Base-by-base conservation (phyloP, 352 stramenopile species). In the Phytophthora palmivora region DNA sequence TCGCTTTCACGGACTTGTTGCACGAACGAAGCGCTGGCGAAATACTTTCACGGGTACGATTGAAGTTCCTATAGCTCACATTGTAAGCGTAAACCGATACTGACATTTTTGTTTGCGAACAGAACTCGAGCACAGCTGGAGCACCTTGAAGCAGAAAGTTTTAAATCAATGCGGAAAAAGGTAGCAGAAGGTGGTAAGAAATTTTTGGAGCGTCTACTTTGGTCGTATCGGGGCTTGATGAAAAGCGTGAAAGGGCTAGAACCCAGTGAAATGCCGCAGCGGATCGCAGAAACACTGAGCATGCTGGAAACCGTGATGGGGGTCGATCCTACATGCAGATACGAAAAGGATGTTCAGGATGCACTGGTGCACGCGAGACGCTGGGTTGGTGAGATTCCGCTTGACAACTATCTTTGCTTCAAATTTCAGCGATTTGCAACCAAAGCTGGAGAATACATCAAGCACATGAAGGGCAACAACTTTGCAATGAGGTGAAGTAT, bases 261-360 rank as follows among this genome's bases (percentile, higher is more conserved):
- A 37, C 3, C 6, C 24, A 24, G 26, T 24, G 15, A 22, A 51
- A 26, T 14, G 18, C 28, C 44, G 5, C 44, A 39, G 11, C 44
- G 44, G 14, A 51, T 51, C 39, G 9, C 28, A 39, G 44, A 39
- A 39, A 28, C 10, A 18, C 26, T 51, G 15, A 26, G 44, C 28
- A 51, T 51, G 24, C 3, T 51, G n/a, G 26, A 51, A 51, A 39
- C 11, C n/a, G n/a, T 39, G 26, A 51, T 51, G 44, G 11, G 24
- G n/a, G 26, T 39, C 8, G 9, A 39, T 39, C 16, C 26, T 26
- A 10, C 15, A 28, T 16, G 24, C 44, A 51, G 39, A n/a, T 30
- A 24, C 28, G 26, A 4, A 28, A 26, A 51, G 0, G 44, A 51
- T 28, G 18, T 51, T 51, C 44, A 28, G n/a, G 7, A 16, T 28